Conservation (phyloP, 108 stramenopile genomes). For the Skeletonema costatum region DNA sequence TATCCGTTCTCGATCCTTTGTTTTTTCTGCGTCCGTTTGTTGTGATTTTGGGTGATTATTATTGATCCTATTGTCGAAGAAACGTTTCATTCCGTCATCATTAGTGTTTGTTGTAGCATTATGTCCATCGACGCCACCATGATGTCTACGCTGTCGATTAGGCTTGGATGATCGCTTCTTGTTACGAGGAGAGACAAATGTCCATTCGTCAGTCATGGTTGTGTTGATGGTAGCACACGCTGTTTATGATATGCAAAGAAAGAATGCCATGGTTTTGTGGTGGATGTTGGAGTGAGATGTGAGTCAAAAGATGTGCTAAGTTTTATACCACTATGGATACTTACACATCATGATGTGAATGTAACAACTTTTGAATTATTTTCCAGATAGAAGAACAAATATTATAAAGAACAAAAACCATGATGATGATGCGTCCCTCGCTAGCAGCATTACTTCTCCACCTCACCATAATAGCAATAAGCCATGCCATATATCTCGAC, state of each 20-base stretch:
- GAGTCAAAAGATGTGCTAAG: too few species aligned
- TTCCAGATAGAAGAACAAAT: too few species aligned
- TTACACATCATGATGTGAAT: too few species aligned
- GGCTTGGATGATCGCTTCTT: conserved; percentile 2
- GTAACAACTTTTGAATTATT: too few species aligned
- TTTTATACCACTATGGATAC: too few species aligned
- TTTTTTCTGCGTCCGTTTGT: not conserved
- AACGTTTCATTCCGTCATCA: not conserved
- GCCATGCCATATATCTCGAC: conserved; percentile 24
- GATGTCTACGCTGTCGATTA: not conserved
- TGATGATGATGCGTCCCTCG: not conserved
- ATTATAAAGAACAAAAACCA: not conserved
- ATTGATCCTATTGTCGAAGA: not conserved
- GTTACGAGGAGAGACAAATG: conserved; percentile 4
- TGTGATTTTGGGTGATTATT: not conserved
- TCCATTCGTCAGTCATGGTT: conserved; percentile 26
- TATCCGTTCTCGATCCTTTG: conserved; percentile 13
- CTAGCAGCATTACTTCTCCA: not conserved
- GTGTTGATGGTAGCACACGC: too few species aligned
- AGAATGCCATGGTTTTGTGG: too few species aligned
- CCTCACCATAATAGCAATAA: not conserved
- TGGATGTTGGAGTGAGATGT: too few species aligned
- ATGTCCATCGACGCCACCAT: not conserved
- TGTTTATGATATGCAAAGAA: too few species aligned
- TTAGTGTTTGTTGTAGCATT: not conserved